Evolutionary conservation across 805 yeast genomes (phyloP).

Genomic region (Lachancea waltii): DNA sequence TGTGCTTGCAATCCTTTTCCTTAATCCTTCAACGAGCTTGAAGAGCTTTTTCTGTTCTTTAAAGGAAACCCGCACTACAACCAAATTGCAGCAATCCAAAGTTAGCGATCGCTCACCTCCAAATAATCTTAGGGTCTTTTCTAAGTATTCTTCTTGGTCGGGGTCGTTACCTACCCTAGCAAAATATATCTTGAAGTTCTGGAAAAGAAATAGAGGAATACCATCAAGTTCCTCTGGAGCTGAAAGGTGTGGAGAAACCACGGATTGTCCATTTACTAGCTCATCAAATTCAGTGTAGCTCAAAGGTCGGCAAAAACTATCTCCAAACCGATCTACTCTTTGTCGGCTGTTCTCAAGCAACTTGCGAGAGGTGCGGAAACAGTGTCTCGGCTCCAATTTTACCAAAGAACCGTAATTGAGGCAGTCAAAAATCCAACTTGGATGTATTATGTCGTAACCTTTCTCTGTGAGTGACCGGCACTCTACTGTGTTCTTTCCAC

Average conservation of each 20-base stretch:
- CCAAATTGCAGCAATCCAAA: slow-evolving; percentile 32
- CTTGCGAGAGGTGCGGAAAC: slow-evolving; percentile 37
- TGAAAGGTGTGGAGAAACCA: too few relatives aligned
- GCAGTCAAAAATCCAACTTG: slow-evolving; percentile 52
- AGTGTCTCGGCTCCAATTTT: slow-evolving; percentile 55
- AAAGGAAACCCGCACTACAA: too few relatives aligned
- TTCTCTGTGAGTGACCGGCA: slow-evolving; percentile 34
- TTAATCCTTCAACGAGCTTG: not conserved
- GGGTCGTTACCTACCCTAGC: slow-evolving; percentile 13
- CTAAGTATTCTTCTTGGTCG: slow-evolving; percentile 10
- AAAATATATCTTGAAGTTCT: slow-evolving; percentile 33
- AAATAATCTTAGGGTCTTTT: slow-evolving; percentile 32
- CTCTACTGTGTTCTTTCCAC: slow-evolving; percentile 36
- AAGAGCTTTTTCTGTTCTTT: too few relatives aligned
- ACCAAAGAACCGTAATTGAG: slow-evolving; percentile 30
- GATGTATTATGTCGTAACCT: slow-evolving; percentile 57
- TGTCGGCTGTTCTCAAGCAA: slow-evolving; percentile 22
- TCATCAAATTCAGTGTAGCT: slow-evolving; percentile 14
- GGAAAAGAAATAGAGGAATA: slow-evolving; percentile 33
- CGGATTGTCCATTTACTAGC: too few relatives aligned
- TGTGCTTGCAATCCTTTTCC: not conserved
- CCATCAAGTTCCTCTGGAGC: slow-evolving; percentile 8
- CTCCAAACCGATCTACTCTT: slow-evolving; percentile 55
- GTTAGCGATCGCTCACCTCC: slow-evolving; percentile 37
- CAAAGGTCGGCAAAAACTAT: slow-evolving; percentile 40